Base-by-base conservation (phyloP, 352 stramenopile species). In the Pythium biforme region DNA sequence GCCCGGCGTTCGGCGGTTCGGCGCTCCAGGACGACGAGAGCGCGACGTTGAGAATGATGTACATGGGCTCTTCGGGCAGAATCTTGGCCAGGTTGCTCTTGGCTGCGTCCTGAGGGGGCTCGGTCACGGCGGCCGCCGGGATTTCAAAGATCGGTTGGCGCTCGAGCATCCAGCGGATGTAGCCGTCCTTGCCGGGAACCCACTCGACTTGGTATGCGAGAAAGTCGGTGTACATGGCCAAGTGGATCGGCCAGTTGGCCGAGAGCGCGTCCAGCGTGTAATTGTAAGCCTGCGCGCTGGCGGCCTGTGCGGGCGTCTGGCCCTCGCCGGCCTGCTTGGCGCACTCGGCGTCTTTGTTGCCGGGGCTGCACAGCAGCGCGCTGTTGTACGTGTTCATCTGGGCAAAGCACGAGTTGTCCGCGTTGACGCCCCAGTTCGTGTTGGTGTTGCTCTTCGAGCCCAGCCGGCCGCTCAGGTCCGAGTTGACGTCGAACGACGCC, bases 251-350 rank as follows among this genome's bases (percentile, higher is more conserved):
- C 79, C 77, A 87, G 27, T 88, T 90, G 0, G 78, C 68, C 23
- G 81, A 90, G 27, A 90, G 76, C 1, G 78, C 73, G 47, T 90
- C 81, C 64, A 86, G 78, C 12, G 83, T 71, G 49, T 90, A 90
- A 12, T 73, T 67, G 58, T 73, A 76, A 15, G 41, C 17, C 23
- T 63, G n/a, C 26, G 39, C 46, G n/a, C 57, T 15, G 25, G 40
- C 40, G n/a, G 40, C 37, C 57, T 70, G 62, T 20, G 19, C 20
- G 40, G 40, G 40, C 40, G 40, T 47, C 40, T 71, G 64, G 37
- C 63, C 68, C 10, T 53, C 45, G 26, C 64, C 59, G 40, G 68
- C 46, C 48, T 71, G 63, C 48, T 68, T 59, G 40, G 68, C 56
- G 20, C 55, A 54, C 22, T 68, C 65, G 39, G 55, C 54, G 17